Base-by-base conservation (phyloP, 352 stramenopile genomes). In the Phytophthora foliorum region DNA sequence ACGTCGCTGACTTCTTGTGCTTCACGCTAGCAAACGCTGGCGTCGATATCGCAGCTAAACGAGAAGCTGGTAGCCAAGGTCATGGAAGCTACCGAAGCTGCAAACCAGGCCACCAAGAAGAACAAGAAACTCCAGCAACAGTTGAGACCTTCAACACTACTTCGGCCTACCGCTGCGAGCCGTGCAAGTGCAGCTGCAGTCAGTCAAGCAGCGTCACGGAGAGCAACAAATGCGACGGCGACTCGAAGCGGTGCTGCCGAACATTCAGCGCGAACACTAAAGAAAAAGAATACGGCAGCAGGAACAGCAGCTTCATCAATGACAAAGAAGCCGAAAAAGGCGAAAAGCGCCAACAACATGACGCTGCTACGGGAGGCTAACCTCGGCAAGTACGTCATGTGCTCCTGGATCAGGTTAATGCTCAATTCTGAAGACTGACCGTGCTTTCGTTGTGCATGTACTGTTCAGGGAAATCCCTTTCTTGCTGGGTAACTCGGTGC, bases 61-160 rank as follows among this genome's bases (percentile, higher is more conserved):
- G 84, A 94, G 32, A 91, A 91, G 41, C 62, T 94, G 16, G 81
- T 92, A 2, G 61, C 63, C 4, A 88, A 89, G 39, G 72, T 92
- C 0, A 87, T 84, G 79, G 82, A 91, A 54, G 74, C 78, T 19
- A 90, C 77, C 2, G 81, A 89, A 45, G 63, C 77, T 46, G 74
- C 70, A 6, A 91, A 86, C 44, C 67, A 86, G 59, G 74, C 73
- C 3, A 80, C 70, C 8, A 90, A 91, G 69, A 83, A 85, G 38
- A 81, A 62, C 44, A 87, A 84, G 27, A 83, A 88, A 50, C 72
- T 88, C 3, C 75, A 82, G 42, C 79, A 82, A 36, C 77, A 80
- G 21, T 78, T 85, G 45, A 74, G 77, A 17, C 67, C 75, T 5
- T 89, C 78, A 17, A 88, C 78, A 21, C 53, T 89, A n/a, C 63